Evolutionary conservation across 768 basidiomycete genomes (phyloP), one percentile per base, ranked within the genome.

Genomic region (Hericium alpestre): DNA sequence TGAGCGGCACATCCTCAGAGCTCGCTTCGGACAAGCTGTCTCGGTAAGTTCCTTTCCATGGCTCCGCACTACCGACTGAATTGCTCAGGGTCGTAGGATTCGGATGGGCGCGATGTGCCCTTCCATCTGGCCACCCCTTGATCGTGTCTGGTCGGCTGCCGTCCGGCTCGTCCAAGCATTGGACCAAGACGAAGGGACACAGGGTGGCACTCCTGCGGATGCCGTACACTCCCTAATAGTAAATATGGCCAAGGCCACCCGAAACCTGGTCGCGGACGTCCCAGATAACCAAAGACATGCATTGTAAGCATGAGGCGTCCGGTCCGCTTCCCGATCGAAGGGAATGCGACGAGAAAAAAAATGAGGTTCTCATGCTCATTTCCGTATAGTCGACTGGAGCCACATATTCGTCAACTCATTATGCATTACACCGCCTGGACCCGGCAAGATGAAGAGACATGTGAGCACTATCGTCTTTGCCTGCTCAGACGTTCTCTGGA

Each of bases 201-300:
- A 67, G 32, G 23, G 27, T 18, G 25, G 15, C 49, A 25, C 23
- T 25, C 20, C 15, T 51, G 43, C 43, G 15, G n/a, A 20, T n/a
- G 15, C 43, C 43, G 39, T 52, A 22, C 57, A 54, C 15, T 41
- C 66, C 25, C 73, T 70, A 4, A 54, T 60, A 22, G 38, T 66
- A 46, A 65, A 63, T 43, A 25, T 91, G 20, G 86, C 83, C 8
- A 86, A 82, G 64, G 84, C 94, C 65, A 91, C 89, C 13, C 79
- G 93, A 58, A 94, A 96, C 66, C 70, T 93, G 10, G 82, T 90
- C 38, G 90, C 90, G 10, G 88, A 83, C 6, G 78, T 84, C 15
- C 76, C 81, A 8, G 66, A 67, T n/a, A 90, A 91, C 70, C 93
- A 96, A 66, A 65, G 68, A 41, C 73, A 71, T 57, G 85, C 87